Conservation (phyloP, 768 basidiomycete species). For the Leccinum uliginosum region DNA sequence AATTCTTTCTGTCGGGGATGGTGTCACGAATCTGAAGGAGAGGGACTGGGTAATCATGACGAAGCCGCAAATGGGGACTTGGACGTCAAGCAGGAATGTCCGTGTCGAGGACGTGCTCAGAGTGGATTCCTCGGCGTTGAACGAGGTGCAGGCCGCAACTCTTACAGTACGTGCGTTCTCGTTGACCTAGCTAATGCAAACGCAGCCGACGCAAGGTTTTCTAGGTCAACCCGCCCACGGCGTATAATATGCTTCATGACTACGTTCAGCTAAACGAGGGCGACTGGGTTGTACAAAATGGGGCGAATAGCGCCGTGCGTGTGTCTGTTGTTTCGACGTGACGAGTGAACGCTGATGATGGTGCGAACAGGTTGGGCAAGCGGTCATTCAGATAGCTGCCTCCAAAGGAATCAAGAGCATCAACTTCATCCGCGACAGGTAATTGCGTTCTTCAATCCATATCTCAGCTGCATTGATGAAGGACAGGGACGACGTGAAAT, state of each 20-base stretch:
- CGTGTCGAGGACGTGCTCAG: conserved; percentile 52
- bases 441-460: not conserved
- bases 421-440: conserved; percentile 78
- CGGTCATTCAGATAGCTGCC: conserved; percentile 82
- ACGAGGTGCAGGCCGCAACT: conserved; percentile 67
- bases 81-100: conserved; percentile 58
- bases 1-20: conserved; percentile 57
- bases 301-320: conserved; percentile 77
- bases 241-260: conserved; percentile 75
- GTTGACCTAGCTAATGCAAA: not conserved
- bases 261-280: conserved; percentile 61
- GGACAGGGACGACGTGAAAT: conserved; percentile 48
- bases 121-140: conserved; percentile 49
- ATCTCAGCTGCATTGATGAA: not conserved
- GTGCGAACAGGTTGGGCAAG: conserved; percentile 64
- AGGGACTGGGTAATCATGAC: conserved; percentile 76
- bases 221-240: conserved; percentile 81
- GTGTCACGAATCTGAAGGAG: conserved; percentile 42
- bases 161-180: conserved; percentile 50
- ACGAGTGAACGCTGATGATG: conserved; percentile 4
- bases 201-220: not conserved
- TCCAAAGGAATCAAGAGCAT: conserved; percentile 67
- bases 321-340: not conserved
- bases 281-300: conserved; percentile 85
- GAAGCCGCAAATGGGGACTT: conserved; percentile 70